phyloP scores from a whole-genome alignment of 345 rosid genomes.

The Bruguiera parviflora region DNA sequence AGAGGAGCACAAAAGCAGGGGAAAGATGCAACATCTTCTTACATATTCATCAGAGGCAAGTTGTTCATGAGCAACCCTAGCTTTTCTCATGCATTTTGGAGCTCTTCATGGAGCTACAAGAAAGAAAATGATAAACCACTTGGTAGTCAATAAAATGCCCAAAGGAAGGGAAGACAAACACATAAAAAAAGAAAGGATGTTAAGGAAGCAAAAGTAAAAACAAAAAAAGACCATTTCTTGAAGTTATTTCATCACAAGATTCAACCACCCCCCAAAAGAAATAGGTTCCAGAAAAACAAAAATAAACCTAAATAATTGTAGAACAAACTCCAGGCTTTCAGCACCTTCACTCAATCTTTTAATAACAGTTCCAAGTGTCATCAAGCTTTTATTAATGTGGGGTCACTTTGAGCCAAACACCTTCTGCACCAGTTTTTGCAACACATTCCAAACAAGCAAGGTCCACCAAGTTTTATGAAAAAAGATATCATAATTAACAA shows the following conservation, averaged over 20 bases:
- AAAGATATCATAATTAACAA: slow-evolving; percentile 11
- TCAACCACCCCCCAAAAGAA: not conserved
- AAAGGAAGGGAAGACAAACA: not conserved
- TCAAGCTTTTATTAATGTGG: slow-evolving; percentile 91
- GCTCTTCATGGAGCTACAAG: slow-evolving; percentile 56
- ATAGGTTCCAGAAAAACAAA: not conserved
- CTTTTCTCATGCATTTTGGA: slow-evolving; percentile 59
- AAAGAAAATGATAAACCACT: slow-evolving; percentile 15
- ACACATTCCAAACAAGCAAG: slow-evolving; percentile 99
- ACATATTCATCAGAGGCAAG: slow-evolving; percentile 43
- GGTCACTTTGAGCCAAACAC: slow-evolving; percentile 94
- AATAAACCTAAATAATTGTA: slow-evolving; percentile 5
- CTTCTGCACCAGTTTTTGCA: slow-evolving; percentile 98
- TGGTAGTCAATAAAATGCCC: slow-evolving; percentile 3
- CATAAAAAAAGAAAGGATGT: not conserved
- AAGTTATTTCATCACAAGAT: slow-evolving; percentile 71
- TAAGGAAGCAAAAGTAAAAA: slow-evolving; percentile 2
- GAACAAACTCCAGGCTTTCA: slow-evolving; percentile 80
- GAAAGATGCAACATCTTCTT: slow-evolving; percentile 32
- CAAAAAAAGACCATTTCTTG: slow-evolving; percentile 67
- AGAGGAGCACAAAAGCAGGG: slow-evolving; percentile 9
- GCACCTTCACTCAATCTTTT: slow-evolving; percentile 95
- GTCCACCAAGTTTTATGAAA: slow-evolving; percentile 77
- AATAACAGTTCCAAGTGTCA: slow-evolving; percentile 94
- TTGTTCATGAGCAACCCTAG: slow-evolving; percentile 47